Conservation (phyloP, 257 asterid species). For the Primulina huaijiensis region DNA sequence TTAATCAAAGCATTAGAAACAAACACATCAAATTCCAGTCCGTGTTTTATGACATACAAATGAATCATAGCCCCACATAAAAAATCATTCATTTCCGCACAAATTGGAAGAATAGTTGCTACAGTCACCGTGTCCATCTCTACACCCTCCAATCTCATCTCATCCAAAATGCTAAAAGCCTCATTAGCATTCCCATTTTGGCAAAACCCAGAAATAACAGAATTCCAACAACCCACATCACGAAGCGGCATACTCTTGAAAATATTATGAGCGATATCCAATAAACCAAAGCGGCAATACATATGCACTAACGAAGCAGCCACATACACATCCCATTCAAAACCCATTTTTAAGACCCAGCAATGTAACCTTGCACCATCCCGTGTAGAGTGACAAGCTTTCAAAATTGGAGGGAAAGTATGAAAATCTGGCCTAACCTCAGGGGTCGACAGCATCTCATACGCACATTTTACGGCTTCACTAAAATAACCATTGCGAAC, state of each 20-base stretch:
- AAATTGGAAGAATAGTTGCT: slow-evolving; percentile 65
- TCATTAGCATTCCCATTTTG: slow-evolving; percentile 56
- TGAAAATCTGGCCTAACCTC: slow-evolving; percentile 74
- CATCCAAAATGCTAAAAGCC: slow-evolving; percentile 52
- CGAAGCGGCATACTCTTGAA: slow-evolving; percentile 74
- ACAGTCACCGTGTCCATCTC: slow-evolving; percentile 66
- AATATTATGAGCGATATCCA: slow-evolving; percentile 44
- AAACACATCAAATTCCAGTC: slow-evolving; percentile 55
- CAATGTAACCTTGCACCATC: slow-evolving; percentile 69
- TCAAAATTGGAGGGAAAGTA: slow-evolving; percentile 69
- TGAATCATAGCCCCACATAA: slow-evolving; percentile 54
- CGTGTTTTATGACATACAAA: slow-evolving; percentile 57
- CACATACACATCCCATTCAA: slow-evolving; percentile 79
- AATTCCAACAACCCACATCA: slow-evolving; percentile 90
- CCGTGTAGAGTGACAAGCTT: slow-evolving; percentile 52
- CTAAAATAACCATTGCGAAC: slow-evolving; percentile 47
- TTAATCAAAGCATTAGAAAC: slow-evolving; percentile 82
- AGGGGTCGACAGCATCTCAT: slow-evolving; percentile 50
- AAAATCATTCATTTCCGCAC: slow-evolving; percentile 54
- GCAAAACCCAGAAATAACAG: slow-evolving; percentile 81
- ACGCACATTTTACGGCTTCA: slow-evolving; percentile 55
- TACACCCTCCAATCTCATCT: slow-evolving; percentile 61
- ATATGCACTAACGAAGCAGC: slow-evolving; percentile 81
- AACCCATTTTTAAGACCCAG: slow-evolving; percentile 63
- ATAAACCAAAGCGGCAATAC: slow-evolving; percentile 70